Evolutionary conservation across 176 grass and related monocot genomes (phyloP), one percentile per base, ranked within the genome.

Genomic region (Echinochloa phyllopogon): DNA sequence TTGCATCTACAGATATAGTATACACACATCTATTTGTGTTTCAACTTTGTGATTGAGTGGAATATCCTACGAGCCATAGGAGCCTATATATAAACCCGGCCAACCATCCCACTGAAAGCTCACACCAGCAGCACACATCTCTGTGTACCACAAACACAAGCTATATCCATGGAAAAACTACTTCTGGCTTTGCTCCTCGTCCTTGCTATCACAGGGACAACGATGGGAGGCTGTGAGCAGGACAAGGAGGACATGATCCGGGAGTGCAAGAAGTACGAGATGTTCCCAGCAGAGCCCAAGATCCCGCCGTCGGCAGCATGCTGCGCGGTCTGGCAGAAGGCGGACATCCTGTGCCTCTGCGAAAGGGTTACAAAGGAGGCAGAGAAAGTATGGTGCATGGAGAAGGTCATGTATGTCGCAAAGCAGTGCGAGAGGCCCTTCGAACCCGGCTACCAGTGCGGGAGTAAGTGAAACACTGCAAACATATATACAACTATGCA

Each of bases 401-500:
- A 88, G 69, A 88, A 88, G 17, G 79, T 88, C 9, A 33, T 63
- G 33, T 77, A 83, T 6, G 79, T 88, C 2, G 60, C 79, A 8
- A 18, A 45, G 1, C 4, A 51, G 3, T 91, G 89, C 5, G 36
- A 53, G 13, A 76, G n/a, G 50, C 71, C 72, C 6, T 73, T 90
- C 27, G 36, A 37, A 7, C 42, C 23, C 16, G 76, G 84, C 72
- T 84, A 41, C 38, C 38, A 85, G 75, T 88, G 85, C 16, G 88
- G 88, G 76, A 86, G 88, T 90, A 90, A 68, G 71, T 51, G 20
- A 57, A 43, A 45, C 40, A 50, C 13, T 50, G 48, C 48, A n/a
- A n/a, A 50, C 47, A 14, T 14, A 49, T 12, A 49, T 13, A 14
- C 3, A 17, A 27, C 4, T 27, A 10, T 63, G 25, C 27, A 64